These are phyloP conservation scores for Leptosphaerulina australis DNA, from an alignment of 2,329 filamentous ascomycete species.

Conservation along the genomic window DNA sequence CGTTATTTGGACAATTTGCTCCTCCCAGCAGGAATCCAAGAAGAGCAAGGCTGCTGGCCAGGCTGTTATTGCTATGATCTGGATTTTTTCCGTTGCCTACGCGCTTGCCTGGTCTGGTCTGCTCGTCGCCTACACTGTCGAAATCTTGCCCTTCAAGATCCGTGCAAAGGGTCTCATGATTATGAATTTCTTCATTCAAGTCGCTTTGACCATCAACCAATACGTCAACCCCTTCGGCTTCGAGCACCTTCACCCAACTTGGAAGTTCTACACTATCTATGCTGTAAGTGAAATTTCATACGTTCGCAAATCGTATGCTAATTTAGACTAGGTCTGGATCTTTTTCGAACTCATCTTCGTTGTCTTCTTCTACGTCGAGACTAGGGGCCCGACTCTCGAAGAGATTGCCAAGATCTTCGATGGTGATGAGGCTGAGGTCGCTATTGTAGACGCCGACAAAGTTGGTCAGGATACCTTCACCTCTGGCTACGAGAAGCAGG, in stretches of 20 bases:
- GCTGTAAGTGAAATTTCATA: conserved; percentile 51
- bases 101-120: conserved; percentile 64
- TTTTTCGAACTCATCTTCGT: conserved; percentile 66
- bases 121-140: conserved; percentile 59
- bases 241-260: conserved; percentile 61
- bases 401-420: conserved; percentile 75
- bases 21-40: conserved; percentile 59
- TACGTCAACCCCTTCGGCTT: conserved; percentile 68
- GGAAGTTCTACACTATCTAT: conserved; percentile 71
- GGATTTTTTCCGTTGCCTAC: conserved; percentile 60
- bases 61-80: conserved; percentile 59
- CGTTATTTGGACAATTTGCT: conserved; percentile 47
- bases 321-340: conserved; percentile 58
- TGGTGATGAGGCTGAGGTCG: conserved; percentile 61
- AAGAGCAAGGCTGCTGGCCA: conserved; percentile 50
- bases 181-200: conserved; percentile 69
- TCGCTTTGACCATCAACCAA: conserved; percentile 65
- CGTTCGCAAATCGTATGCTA: conserved; percentile 3
- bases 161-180: conserved; percentile 58
- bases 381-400: conserved; percentile 72
- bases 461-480: conserved; percentile 25
- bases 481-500: conserved; percentile 36
- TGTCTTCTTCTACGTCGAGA: conserved; percentile 72
- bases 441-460: conserved; percentile 34
- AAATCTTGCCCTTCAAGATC: conserved; percentile 58